phyloP scores from a whole-genome alignment of 768 basidiomycete species.

The Boletus vinaceobasis region DNA sequence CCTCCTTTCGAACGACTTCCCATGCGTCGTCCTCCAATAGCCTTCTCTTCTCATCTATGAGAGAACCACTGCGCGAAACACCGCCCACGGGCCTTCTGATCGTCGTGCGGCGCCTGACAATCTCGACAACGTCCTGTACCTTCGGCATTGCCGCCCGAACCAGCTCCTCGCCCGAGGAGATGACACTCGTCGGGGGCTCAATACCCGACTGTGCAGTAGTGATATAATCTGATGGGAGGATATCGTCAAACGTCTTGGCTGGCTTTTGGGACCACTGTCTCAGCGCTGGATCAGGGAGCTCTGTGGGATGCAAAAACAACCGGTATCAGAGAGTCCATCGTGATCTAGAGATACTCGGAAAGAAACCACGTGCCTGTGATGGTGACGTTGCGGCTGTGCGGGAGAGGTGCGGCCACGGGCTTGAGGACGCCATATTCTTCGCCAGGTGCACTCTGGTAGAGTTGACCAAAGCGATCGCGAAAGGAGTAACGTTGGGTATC shows the following conservation, averaged over 20 bases:
- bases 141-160: slow-evolving; percentile 36
- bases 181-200: slow-evolving; percentile 6
- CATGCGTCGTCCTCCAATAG: slow-evolving; percentile 20
- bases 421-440: slow-evolving; percentile 42
- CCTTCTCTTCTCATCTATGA: slow-evolving; percentile 16
- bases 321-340: not conserved
- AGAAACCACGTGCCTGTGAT: slow-evolving; percentile 15
- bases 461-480: slow-evolving; percentile 40
- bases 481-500: slow-evolving; percentile 52
- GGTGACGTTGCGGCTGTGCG: slow-evolving; percentile 26
- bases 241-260: slow-evolving; percentile 43
- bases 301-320: slow-evolving; percentile 4
- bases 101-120: slow-evolving; percentile 22
- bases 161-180: slow-evolving; percentile 30
- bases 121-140: slow-evolving; percentile 38
- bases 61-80: slow-evolving; percentile 10
- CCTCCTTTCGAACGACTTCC: slow-evolving; percentile 15
- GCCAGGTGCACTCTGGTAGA: slow-evolving; percentile 46
- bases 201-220: slow-evolving; percentile 30
- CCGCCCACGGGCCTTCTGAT: not conserved
- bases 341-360: no score
- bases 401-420: slow-evolving; percentile 28
- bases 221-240: slow-evolving; percentile 46
- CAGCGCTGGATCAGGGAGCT: slow-evolving; percentile 26
- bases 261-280: slow-evolving; percentile 20